Evolutionary conservation across 352 stramenopile genomes (phyloP).

Genomic region (Aphanomyces stellatus): DNA sequence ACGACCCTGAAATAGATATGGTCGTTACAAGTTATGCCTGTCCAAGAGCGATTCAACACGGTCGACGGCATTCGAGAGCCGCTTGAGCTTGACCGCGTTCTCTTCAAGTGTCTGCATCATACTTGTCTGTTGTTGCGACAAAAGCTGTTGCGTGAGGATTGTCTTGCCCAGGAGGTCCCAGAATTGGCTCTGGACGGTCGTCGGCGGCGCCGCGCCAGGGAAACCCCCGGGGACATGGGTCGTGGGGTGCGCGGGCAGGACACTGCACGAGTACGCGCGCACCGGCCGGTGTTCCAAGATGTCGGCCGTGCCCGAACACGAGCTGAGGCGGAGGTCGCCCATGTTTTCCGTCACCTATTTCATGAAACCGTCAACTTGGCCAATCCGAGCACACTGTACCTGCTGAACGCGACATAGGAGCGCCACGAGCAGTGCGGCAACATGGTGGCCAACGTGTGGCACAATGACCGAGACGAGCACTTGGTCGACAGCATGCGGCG

Average conservation of each 20-base stretch:
- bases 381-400: too few relatives aligned
- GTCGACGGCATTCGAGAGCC: constrained; percentile 59
- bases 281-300: neutral
- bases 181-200: constrained; percentile 66
- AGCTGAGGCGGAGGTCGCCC: neutral
- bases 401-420: neutral
- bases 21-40: neutral
- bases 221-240: neutral
- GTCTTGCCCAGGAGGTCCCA: constrained; percentile 68
- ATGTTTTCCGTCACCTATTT: neutral
- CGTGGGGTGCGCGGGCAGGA: neutral
- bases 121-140: constrained; percentile 61
- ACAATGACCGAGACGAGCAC: constrained; percentile 33
- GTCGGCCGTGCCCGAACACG: neutral
- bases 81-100: constrained; percentile 50
- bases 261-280: neutral
- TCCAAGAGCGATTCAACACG: constrained; percentile 35
- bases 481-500: constrained; percentile 30
- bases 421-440: neutral
- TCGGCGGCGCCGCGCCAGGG: constrained; percentile 19
- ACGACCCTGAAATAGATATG: neutral
- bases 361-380: neutral
- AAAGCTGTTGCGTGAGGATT: constrained; percentile 65
- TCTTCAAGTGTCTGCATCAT: constrained; percentile 60
- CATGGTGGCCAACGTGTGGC: constrained; percentile 29